Percentiles rank a stretch among this genome's conserved stretches.
These are phyloP conservation scores for Psilocybe cubensis DNA, from an alignment of 768 basidiomycete species.

Conservation along the genomic window DNA sequence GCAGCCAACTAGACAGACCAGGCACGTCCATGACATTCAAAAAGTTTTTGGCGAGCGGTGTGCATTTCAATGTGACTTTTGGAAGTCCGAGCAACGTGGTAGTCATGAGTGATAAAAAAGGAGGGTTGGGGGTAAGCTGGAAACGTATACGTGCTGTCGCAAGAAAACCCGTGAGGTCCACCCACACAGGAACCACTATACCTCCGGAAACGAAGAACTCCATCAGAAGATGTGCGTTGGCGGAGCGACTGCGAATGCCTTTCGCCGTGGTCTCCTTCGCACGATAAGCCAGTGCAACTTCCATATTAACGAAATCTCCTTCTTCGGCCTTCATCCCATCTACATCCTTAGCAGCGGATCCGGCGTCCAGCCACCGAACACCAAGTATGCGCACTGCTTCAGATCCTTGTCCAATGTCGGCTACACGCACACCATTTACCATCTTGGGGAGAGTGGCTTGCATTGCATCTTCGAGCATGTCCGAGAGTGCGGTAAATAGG, in stretches of 20 bases:
- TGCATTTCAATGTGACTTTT: conserved; percentile 62
- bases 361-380: conserved; percentile 53
- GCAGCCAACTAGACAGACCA: conserved; percentile 68
- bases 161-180: conserved; percentile 69
- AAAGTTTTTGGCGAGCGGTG: conserved; percentile 63
- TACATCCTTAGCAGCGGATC: conserved; percentile 27
- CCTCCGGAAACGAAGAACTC: conserved; percentile 63
- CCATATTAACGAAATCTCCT: conserved; percentile 64
- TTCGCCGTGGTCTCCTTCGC: conserved; percentile 48
- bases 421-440: conserved; percentile 66
- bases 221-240: conserved; percentile 67
- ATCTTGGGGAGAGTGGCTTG: conserved; percentile 55
- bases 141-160: conserved; percentile 66
- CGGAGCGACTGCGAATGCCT: conserved; percentile 43
- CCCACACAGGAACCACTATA: conserved; percentile 64
- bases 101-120: conserved; percentile 52
- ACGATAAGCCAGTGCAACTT: conserved; percentile 71
- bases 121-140: conserved; percentile 76
- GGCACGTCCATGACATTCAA: conserved; percentile 83
- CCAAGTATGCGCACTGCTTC: conserved; percentile 73
- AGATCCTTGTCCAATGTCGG: conserved; percentile 69
- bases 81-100: conserved; percentile 76
- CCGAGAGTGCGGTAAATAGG: conserved; percentile 57
- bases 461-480: conserved; percentile 67
- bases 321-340: conserved; percentile 39